These are phyloP conservation scores for Cytospora chrysosperma DNA, from an alignment of 2,329 filamentous ascomycete genomes.

Conservation along the genomic window DNA sequence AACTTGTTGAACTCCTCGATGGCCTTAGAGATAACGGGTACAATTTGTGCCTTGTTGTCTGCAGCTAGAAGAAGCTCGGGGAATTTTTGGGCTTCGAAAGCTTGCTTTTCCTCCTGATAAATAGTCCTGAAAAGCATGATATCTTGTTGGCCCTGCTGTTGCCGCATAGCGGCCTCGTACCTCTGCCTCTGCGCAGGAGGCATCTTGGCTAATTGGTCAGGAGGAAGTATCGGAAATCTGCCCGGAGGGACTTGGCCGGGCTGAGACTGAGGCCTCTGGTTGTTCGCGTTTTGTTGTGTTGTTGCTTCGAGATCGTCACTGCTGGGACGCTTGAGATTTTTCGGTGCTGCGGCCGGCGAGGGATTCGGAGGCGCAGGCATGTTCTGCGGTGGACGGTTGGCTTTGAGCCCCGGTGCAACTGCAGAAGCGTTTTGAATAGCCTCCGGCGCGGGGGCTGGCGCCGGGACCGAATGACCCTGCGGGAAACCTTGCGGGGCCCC, in stretches of 20 bases:
- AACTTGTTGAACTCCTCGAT: constrained; percentile 45
- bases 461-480: constrained; percentile 28
- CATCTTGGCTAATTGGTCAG: constrained; percentile 42
- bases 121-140: constrained; percentile 36
- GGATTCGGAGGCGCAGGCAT: constrained; percentile 38
- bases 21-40: constrained; percentile 43
- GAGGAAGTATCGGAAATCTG: constrained; percentile 16
- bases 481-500: constrained; percentile 25
- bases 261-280: constrained; percentile 32
- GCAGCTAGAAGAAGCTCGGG: constrained; percentile 47
- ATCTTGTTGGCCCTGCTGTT: constrained; percentile 24
- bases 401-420: constrained; percentile 23
- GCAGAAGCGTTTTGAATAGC: constrained; percentile 28
- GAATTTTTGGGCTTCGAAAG: constrained; percentile 40
- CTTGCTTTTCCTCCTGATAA: constrained; percentile 40
- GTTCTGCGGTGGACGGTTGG: constrained; percentile 34
- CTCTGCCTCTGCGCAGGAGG: constrained; percentile 45
- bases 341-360: constrained; percentile 40
- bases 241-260: constrained; percentile 11
- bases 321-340: constrained; percentile 52
- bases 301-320: constrained; percentile 44
- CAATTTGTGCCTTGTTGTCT: constrained; percentile 45
- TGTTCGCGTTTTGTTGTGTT: constrained; percentile 28
- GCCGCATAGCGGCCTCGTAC: constrained; percentile 40
- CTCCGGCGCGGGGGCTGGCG: constrained; percentile 28